Percentiles rank a stretch among this genome's conserved stretches.
Evolutionary conservation across 129 eudicot genomes (phyloP).

Genomic region (Chrysanthemum makinoi): DNA sequence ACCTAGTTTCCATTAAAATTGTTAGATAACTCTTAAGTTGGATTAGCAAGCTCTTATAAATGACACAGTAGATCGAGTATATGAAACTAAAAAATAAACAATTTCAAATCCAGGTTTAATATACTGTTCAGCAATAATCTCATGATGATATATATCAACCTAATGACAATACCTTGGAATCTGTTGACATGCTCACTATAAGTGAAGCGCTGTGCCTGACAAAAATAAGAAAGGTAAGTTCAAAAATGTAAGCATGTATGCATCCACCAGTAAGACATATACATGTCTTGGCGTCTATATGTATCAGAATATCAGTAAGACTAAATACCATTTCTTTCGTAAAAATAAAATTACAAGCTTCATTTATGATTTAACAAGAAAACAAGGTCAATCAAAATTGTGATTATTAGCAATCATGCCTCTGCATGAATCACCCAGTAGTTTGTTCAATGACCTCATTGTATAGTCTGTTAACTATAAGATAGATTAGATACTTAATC

Average conservation of each 20-base stretch:
- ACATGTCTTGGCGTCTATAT: not conserved
- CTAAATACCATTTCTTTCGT: not conserved
- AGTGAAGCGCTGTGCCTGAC: constrained; percentile 75
- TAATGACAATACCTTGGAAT: constrained; percentile 62
- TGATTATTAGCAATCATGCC: not conserved
- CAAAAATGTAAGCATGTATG: constrained; percentile 6
- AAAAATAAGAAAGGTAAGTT: constrained; percentile 7
- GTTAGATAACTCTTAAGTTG: constrained; percentile 13
- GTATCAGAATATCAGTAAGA: no score
- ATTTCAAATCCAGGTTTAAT: not conserved
- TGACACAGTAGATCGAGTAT: not conserved
- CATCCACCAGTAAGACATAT: not conserved
- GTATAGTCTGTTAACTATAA: not conserved
- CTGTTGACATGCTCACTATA: constrained; percentile 72
- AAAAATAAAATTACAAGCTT: not conserved
- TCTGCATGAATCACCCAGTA: not conserved
- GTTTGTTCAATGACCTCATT: constrained; percentile 3
- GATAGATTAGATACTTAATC: not conserved
- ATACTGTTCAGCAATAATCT: not conserved
- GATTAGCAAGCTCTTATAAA: not conserved
- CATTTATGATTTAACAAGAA: not conserved
- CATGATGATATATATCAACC: constrained; percentile 8
- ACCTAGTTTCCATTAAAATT: constrained; percentile 39
- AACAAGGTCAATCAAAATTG: not conserved
- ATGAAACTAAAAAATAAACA: not conserved